phyloP scores from a whole-genome alignment of 23 red algal species.

The Cyanidiococcus yangmingshanensis region DNA sequence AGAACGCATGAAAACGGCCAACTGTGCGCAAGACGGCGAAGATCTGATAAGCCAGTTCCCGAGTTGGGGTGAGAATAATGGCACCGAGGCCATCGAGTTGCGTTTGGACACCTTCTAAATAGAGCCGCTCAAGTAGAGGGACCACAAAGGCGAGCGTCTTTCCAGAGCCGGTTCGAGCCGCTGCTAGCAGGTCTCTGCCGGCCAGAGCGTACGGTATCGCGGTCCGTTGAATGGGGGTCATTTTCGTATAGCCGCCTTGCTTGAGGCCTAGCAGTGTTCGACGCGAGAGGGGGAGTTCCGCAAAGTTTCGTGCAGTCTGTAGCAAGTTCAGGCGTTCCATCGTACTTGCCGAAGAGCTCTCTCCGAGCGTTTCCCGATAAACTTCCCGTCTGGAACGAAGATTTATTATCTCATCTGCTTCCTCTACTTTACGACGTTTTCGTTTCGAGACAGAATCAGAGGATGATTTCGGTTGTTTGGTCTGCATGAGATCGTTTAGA shows the following conservation, averaged over 20 bases:
- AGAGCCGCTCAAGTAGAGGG: slow-evolving; percentile 63
- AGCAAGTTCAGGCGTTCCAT: not conserved
- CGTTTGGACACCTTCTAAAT: slow-evolving; percentile 45
- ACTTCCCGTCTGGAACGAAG: not conserved
- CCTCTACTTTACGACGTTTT: not conserved
- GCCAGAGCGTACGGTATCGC: slow-evolving; percentile 66
- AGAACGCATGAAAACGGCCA: slow-evolving; percentile 53
- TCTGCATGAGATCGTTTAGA: too few species aligned
- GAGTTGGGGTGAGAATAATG: slow-evolving; percentile 75
- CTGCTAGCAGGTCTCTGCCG: slow-evolving; percentile 71
- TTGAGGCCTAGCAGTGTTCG: slow-evolving; percentile 67
- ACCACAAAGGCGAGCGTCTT: slow-evolving; percentile 97
- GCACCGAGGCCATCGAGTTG: slow-evolving; percentile 82
- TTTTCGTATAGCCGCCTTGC: slow-evolving; percentile 35
- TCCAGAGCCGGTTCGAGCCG: slow-evolving; percentile 81
- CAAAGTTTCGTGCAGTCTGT: slow-evolving; percentile 24
- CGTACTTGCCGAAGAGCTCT: not conserved
- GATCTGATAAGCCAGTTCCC: slow-evolving; percentile 86
- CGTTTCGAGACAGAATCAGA: not conserved
- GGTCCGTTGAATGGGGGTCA: slow-evolving; percentile 69
- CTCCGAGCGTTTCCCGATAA: not conserved
- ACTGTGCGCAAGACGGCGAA: slow-evolving; percentile 79
- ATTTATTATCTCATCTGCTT: not conserved
- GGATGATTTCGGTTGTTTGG: not conserved
- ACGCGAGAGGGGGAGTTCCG: slow-evolving; percentile 68